Percentiles rank a stretch among this genome's conserved stretches.
phyloP scores from a whole-genome alignment of 202 grass and related monocot genomes.

The Schoenoplectus tabernaemontani region DNA sequence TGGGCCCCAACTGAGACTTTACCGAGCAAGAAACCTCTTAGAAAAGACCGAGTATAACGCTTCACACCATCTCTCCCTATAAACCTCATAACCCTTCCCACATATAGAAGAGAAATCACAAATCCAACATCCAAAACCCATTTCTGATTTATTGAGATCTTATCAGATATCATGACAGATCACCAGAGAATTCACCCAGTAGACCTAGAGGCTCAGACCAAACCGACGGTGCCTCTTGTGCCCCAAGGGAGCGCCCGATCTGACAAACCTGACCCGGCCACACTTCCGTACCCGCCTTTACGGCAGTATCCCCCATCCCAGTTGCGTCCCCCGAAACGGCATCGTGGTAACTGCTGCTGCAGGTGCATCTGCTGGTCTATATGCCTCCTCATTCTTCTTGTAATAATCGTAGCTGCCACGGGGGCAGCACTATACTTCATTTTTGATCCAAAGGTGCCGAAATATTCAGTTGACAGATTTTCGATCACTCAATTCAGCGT shows the following conservation, averaged over 20 bases:
- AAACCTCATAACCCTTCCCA: constrained; percentile 1
- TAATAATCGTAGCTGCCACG: constrained; percentile 32
- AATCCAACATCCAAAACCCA: not conserved
- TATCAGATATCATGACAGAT: constrained; percentile 37
- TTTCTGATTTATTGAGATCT: not conserved
- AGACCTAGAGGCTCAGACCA: constrained; percentile 46
- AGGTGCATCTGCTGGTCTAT: constrained; percentile 42
- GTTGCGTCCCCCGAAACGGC: constrained; percentile 22
- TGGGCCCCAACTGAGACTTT: constrained; percentile 7
- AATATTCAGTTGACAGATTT: constrained; percentile 70
- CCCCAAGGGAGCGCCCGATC: not conserved
- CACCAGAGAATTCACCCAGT: constrained; percentile 78
- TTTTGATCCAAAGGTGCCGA: constrained; percentile 60
- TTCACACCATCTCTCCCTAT: constrained; percentile 27
- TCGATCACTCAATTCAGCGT: constrained; percentile 40
- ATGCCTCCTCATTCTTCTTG: constrained; percentile 11
- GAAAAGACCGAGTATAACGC: constrained; percentile 19
- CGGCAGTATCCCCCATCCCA: constrained; percentile 18
- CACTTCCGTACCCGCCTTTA: constrained; percentile 24
- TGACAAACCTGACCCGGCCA: not conserved
- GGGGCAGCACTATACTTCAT: constrained; percentile 39
- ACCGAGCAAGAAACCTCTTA: not conserved
- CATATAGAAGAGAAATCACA: not conserved
- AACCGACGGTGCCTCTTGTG: constrained; percentile 39
- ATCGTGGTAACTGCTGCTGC: constrained; percentile 41